A percentile compares a stretch with the other conserved stretches of the same genome.
phyloP scores from a whole-genome alignment of 2,329 filamentous ascomycete genomes.

The Sporothrix inflata region DNA sequence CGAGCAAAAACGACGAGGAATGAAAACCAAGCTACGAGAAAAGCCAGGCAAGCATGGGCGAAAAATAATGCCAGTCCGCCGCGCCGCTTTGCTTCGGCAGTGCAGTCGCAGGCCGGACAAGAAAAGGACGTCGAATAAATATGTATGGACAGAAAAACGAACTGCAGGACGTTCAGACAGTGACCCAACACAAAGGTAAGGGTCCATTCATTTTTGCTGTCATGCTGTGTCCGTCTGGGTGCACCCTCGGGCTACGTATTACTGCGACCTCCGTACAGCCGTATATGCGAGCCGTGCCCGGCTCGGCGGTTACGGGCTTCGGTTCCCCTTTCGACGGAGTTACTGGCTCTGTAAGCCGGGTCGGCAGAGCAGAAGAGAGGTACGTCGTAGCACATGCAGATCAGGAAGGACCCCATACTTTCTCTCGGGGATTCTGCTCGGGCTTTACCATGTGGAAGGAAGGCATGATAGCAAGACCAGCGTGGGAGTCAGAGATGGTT shows the following conservation, averaged over 20 bases:
- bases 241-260: neutral
- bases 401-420: neutral
- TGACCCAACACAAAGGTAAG: neutral
- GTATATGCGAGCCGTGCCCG: slow-evolving; percentile 1
- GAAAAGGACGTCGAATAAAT: neutral
- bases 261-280: neutral
- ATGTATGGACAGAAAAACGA: neutral
- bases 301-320: neutral
- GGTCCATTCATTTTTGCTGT: neutral
- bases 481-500: neutral
- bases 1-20: neutral
- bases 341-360: neutral
- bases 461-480: neutral
- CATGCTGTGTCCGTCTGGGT: neutral
- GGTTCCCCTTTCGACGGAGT: too few species aligned
- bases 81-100: neutral
- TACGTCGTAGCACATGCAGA: neutral
- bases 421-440: neutral
- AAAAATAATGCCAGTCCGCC: neutral
- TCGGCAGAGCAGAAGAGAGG: too few species aligned
- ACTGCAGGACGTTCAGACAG: neutral
- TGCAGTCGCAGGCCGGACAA: too few species aligned
- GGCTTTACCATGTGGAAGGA: neutral
- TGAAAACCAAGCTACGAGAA: neutral
- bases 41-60: neutral